Percentiles rank a stretch among this genome's conserved stretches.
These are phyloP conservation scores for Podospora appendiculata DNA, from an alignment of 495 filamentous ascomycete species.

Conservation along the genomic window DNA sequence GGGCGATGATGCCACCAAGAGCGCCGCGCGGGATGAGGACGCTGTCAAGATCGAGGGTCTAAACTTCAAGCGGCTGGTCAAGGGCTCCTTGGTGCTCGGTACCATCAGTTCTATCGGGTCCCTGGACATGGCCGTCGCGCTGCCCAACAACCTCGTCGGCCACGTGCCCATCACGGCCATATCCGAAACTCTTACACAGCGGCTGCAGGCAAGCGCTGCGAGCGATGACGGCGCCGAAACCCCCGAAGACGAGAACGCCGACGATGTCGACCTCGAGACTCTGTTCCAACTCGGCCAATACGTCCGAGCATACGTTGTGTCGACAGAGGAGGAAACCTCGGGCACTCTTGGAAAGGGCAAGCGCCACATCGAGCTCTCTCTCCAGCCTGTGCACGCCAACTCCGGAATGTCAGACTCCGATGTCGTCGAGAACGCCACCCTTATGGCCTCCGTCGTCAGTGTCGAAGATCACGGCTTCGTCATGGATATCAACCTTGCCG, in stretches of 20 bases:
- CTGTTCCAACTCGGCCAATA: slow-evolving; percentile 84
- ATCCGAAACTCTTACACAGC: slow-evolving; percentile 51
- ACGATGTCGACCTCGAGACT: slow-evolving; percentile 58
- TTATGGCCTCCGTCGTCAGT: slow-evolving; percentile 83
- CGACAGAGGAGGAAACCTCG: slow-evolving; percentile 53
- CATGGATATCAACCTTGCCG: slow-evolving; percentile 80
- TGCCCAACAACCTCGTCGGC: slow-evolving; percentile 89
- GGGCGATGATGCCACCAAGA: slow-evolving; percentile 35
- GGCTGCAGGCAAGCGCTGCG: slow-evolving; percentile 54
- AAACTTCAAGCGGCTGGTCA: slow-evolving; percentile 81
- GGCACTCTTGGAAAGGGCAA: slow-evolving; percentile 52
- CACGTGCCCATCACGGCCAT: slow-evolving; percentile 87
- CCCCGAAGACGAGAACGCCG: slow-evolving; percentile 34
- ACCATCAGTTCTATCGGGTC: slow-evolving; percentile 75
- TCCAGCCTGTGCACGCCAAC: slow-evolving; percentile 71
- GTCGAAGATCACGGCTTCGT: slow-evolving; percentile 92
- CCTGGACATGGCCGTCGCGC: slow-evolving; percentile 66
- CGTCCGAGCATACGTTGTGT: slow-evolving; percentile 74
- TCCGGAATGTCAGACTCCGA: slow-evolving; percentile 60
- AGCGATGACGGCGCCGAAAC: slow-evolving; percentile 42
- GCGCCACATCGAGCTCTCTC: slow-evolving; percentile 74
- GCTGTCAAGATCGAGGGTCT: slow-evolving; percentile 72
- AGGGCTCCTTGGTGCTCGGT: slow-evolving; percentile 79
- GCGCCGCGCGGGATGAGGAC: slow-evolving; percentile 41
- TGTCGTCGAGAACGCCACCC: slow-evolving; percentile 58